Evolutionary conservation across 2,329 filamentous ascomycete genomes (phyloP), one percentile per base, ranked within the genome.

Genomic region (Pleochaeta shiraiana): DNA sequence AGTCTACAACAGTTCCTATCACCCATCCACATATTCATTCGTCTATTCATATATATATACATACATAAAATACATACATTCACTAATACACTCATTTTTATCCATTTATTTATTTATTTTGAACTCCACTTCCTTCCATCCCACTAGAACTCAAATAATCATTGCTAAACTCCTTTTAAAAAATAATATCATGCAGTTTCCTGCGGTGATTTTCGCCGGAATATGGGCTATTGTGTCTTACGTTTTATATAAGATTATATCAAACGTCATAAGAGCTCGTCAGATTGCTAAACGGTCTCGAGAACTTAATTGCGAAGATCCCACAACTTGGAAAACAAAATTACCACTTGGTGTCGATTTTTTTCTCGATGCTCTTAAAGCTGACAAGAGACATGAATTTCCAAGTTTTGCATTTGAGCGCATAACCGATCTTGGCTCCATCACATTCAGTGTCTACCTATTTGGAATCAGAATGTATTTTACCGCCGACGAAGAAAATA

Each of bases 401-500:
- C 71, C 70, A 14, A 55, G 64, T 33, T 64, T 74, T 65, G 7
- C 61, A n/a, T 77, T 63, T 53, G 65, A 73, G 45, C 71, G 73
- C 3, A 69, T 67, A 2, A 64, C 72, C 24, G 74, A 74, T 70
- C 53, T 73, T 68, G 72, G 73, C 33, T 66, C 69, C 14, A 67
- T 67, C 19, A 72, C 71, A 1, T 72, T 70, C 37, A 60, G 37
- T 16, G 70, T 68, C 43, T 66, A 64, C 3, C 33, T 70, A 12
- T 64, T 72, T 4, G 70, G 70, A 1, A 28, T 33, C 6, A 60
- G n/a, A 0, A 66, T 64, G 30, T 33, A 68, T 11, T 67, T 67
- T n/a, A 72, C 71, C 7, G 65, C 67, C 5, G 71, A 72, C 59
- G 67, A 70, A 63, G 76, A 76, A 14, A 84, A 83, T 67, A 74